Evolutionary conservation across 139 green algal genomes (phyloP), one percentile per base, ranked within the genome.

Genomic region (Spirogloea muscicola): DNA sequence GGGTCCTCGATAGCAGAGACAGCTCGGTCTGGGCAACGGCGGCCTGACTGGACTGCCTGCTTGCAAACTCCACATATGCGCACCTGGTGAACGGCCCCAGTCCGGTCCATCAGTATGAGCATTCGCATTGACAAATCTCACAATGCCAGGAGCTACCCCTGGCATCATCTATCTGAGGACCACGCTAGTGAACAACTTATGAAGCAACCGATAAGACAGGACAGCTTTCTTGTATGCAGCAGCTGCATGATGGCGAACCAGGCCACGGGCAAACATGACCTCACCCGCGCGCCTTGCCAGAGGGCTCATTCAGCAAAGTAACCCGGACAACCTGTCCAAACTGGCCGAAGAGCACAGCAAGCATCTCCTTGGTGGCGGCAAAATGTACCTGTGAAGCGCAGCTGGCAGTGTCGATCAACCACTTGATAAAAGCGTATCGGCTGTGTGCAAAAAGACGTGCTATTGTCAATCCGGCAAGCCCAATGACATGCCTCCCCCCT

Each of bases 371-470:
- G 29, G 63, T 72, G 38, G 63, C 63, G 6, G 63, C 63, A 63
- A 72, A 72, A 16, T 72, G 63, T 36, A 72, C 63, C 63, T 72
- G 63, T 16, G 44, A 16, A 18, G 29, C 57, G 18, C 13, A 18
- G 57, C 13, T 36, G 57, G 13, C 13, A 41, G 57, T 18, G 13
- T 41, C 13, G n/a, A 13, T 41, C 13, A 18, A 13, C 13, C 13
- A 65, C 13, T 36, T 13, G 13, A 36, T 65, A 18, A 13, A 13
- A 65, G 57, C 27, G 18, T 13, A 18, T 18, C 29, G 27, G 29
- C 13, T 65, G 18, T 13, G 27, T 21, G 29, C 29, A 13, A 36
- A 41, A 13, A 18, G 29, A 18, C 13, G 18, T 13, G 57, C 57
- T 13, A 55, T 55, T 21, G 46, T 21, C 21, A 55, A 55, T 55